Evolutionary conservation across 257 asterid genomes (phyloP).

Genomic region (Penstemon eatonii): DNA sequence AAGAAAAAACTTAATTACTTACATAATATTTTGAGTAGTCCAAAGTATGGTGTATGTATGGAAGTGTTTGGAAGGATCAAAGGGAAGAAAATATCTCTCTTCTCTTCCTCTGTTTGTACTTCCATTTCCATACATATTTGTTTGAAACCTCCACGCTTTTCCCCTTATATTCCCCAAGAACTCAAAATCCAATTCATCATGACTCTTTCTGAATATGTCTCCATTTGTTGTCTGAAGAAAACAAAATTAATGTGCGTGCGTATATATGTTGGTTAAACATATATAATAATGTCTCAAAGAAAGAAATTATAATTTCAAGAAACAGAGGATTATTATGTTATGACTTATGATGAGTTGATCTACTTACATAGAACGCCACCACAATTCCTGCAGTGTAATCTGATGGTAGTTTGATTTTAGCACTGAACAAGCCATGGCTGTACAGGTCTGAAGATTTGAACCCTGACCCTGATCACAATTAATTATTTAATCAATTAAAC

Average conservation of each 20-base stretch:
- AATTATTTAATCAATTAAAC: neutral
- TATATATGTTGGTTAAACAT: too few relatives aligned
- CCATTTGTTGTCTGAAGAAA: constrained; percentile 65
- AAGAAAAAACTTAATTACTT: constrained; percentile 31
- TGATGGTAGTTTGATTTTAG: constrained; percentile 81
- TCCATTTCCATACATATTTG: constrained; percentile 96
- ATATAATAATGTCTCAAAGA: too few relatives aligned
- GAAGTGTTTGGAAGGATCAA: constrained; percentile 81
- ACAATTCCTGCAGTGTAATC: constrained; percentile 92
- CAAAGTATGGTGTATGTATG: constrained; percentile 79
- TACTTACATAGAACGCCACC: constrained; percentile 86
- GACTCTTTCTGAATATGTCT: constrained; percentile 62
- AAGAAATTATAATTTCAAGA: neutral
- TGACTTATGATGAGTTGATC: neutral
- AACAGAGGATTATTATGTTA: neutral
- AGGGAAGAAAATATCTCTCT: constrained; percentile 79
- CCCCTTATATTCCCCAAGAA: constrained; percentile 85
- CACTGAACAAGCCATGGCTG: constrained; percentile 86
- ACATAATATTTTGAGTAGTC: constrained; percentile 81
- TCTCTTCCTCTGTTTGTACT: constrained; percentile 90
- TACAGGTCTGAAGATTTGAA: constrained; percentile 82
- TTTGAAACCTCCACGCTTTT: constrained; percentile 93
- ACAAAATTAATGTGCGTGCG: too few relatives aligned
- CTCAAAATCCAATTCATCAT: constrained; percentile 91
- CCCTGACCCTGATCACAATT: constrained; percentile 66